Evolutionary conservation across 768 basidiomycete genomes (phyloP), one percentile per base, ranked within the genome.

Genomic region (Naganishia onofrii): DNA sequence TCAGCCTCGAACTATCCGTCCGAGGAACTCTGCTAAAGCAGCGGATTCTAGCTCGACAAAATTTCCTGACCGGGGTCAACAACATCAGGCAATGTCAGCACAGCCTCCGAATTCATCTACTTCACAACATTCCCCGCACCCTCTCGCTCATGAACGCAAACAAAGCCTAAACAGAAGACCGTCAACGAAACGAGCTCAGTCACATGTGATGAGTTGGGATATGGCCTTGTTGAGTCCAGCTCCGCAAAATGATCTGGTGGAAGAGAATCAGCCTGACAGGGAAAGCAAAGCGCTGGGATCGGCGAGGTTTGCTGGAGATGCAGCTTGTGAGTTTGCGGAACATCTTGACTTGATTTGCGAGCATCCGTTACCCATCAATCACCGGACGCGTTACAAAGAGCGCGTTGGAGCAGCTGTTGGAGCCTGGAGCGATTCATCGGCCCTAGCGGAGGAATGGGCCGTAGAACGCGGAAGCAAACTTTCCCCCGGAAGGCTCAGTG

Each of bases 191-290:
- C 38, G 36, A 29, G 60, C 38, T 2, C 60, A 63, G 8, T 42
- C 60, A 17, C 38, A 63, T 21, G 29, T 28, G 26, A 63, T 63
- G 60, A 63, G 60, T 29, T 63, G 60, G 60, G 60, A 63, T 63
- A 26, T 46, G 42, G 60, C 60, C 23, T 46, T 63, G 60, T 26
- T 63, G 26, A 63, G 60, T 29, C 38, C 60, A 12, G 60, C 60
- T 26, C 60, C 60, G 4, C 38, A 46, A 38, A 9, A 29, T 29
- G 36, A 63, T 15, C 2, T 10, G 23, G 38, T 42, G 13, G 60
- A 44, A 29, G 60, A 63, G 26, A 63, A 63, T 29, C 2, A 23
- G 12, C 19, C 5, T 7, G 60, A 44, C 26, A 42, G 38, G 28
- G 23, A 46, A 38, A 42, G 23, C 21, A 63, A 63, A 15, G 38